Conservation (phyloP, 768 basidiomycete genomes). For the Hericium coralloides region DNA sequence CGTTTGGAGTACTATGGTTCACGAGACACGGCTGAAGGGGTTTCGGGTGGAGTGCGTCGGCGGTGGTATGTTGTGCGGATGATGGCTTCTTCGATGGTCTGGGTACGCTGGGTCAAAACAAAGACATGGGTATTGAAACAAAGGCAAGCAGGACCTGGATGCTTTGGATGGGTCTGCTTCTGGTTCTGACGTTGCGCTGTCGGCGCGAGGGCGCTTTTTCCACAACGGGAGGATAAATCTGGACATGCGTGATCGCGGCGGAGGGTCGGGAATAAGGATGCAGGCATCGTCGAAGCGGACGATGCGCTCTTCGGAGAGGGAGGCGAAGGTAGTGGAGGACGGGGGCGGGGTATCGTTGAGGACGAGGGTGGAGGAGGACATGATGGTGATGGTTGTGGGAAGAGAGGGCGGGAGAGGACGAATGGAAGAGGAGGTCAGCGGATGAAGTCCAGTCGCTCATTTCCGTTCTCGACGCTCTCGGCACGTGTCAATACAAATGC, state of each 20-base stretch:
- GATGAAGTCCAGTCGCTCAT: neutral
- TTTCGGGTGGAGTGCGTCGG: slow-evolving; percentile 22
- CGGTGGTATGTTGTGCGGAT: slow-evolving; percentile 31
- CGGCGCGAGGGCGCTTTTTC: slow-evolving; percentile 30
- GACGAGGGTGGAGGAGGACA: neutral
- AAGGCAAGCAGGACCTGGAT: slow-evolving; percentile 32
- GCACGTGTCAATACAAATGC: neutral
- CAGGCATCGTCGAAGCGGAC: slow-evolving; percentile 73
- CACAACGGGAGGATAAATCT: slow-evolving; percentile 58
- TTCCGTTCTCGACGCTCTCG: neutral
- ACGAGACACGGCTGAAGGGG: slow-evolving; percentile 50
- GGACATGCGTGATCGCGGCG: slow-evolving; percentile 33
- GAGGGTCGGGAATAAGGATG: slow-evolving; percentile 59
- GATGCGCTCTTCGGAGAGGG: slow-evolving; percentile 12
- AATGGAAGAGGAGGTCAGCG: neutral
- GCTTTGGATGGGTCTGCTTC: slow-evolving; percentile 31
- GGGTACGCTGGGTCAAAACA: neutral
- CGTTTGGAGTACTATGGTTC: slow-evolving; percentile 28
- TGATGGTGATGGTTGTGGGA: neutral
- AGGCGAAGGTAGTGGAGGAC: neutral
- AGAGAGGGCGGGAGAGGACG: neutral
- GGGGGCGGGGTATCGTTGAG: neutral
- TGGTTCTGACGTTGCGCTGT: slow-evolving; percentile 7
- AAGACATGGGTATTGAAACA: neutral
- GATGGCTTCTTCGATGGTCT: slow-evolving; percentile 35